Evolutionary conservation across 176 grass and related monocot genomes (phyloP).

Genomic region (Aegilops speltoides): DNA sequence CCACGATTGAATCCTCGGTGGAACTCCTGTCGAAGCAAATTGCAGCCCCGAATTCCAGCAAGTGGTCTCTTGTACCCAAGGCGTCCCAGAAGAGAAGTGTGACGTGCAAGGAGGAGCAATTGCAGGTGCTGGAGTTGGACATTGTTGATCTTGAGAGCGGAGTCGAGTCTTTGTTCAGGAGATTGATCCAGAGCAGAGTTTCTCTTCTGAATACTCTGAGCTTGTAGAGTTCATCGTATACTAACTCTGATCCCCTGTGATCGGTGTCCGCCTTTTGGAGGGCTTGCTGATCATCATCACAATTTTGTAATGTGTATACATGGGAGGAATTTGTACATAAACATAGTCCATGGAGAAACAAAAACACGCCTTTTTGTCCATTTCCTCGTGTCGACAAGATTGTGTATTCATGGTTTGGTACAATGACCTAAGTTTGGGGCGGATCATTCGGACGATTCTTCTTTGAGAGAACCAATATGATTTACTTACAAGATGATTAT

Average conservation of each 20-base stretch:
- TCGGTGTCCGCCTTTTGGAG: slow-evolving; percentile 43
- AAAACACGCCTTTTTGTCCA: background rate
- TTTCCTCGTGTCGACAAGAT: background rate
- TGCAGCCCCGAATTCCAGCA: slow-evolving; percentile 20
- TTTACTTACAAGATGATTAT: background rate
- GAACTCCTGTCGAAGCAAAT: slow-evolving; percentile 33
- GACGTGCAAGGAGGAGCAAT: slow-evolving; percentile 33
- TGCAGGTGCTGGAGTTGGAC: slow-evolving; percentile 39
- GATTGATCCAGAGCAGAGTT: slow-evolving; percentile 54
- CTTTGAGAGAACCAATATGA: background rate
- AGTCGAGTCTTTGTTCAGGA: slow-evolving; percentile 44
- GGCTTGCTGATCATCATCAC: slow-evolving; percentile 14
- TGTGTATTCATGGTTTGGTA: background rate
- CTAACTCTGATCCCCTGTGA: slow-evolving; percentile 5
- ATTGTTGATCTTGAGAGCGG: slow-evolving; percentile 38
- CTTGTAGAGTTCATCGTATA: slow-evolving; percentile 24
- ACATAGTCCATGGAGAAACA: background rate
- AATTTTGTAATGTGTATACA: background rate
- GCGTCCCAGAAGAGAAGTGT: slow-evolving; percentile 42
- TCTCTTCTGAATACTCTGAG: slow-evolving; percentile 53
- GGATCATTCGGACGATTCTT: background rate
- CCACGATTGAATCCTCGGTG: slow-evolving; percentile 16
- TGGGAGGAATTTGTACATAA: background rate
- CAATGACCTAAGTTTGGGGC: background rate
- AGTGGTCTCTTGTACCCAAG: slow-evolving; percentile 48